phyloP scores from a whole-genome alignment of 2,329 filamentous ascomycete genomes.

The Nothopassalora personata region DNA sequence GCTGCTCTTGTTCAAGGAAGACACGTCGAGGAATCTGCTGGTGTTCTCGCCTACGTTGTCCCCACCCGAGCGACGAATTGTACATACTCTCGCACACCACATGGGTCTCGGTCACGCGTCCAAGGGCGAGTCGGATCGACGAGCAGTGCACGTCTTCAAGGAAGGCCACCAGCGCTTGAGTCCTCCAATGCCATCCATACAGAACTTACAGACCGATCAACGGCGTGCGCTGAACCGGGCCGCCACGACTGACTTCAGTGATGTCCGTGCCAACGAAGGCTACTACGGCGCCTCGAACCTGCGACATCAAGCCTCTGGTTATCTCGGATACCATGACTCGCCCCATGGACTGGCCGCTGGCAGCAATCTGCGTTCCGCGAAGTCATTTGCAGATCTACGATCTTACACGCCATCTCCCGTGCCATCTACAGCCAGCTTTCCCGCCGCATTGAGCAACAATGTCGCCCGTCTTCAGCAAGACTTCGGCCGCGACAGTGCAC shows the following conservation, averaged over 20 bases:
- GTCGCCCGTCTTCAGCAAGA: conserved; percentile 55
- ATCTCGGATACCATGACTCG: conserved; percentile 76
- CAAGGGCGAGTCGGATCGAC: conserved; percentile 77
- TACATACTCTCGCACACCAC: conserved; percentile 91
- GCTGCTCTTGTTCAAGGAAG: conserved; percentile 81
- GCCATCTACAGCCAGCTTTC: conserved; percentile 82
- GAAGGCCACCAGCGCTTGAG: conserved; percentile 54
- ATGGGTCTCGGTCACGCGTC: conserved; percentile 90
- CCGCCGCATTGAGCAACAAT: conserved; percentile 60
- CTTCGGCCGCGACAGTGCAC: conserved; percentile 51
- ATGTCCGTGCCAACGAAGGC: conserved; percentile 67
- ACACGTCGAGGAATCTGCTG: conserved; percentile 68
- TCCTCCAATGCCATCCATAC: conserved; percentile 59
- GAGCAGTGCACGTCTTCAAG: conserved; percentile 87
- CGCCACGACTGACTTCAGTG: conserved; percentile 94
- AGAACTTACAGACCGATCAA: conserved; percentile 67
- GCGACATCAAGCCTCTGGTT: conserved; percentile 71
- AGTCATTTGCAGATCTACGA: conserved; percentile 92
- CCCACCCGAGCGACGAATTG: conserved; percentile 78
- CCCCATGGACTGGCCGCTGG: conserved; percentile 57
- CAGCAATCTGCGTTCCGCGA: conserved; percentile 82
- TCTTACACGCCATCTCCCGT: conserved; percentile 94
- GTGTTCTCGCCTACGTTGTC: conserved; percentile 77
- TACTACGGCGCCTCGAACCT: conserved; percentile 71
- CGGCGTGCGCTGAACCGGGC: conserved; percentile 84